phyloP scores from a whole-genome alignment of 208 protist genomes.

The Acanthamoeba culbertsoni region DNA sequence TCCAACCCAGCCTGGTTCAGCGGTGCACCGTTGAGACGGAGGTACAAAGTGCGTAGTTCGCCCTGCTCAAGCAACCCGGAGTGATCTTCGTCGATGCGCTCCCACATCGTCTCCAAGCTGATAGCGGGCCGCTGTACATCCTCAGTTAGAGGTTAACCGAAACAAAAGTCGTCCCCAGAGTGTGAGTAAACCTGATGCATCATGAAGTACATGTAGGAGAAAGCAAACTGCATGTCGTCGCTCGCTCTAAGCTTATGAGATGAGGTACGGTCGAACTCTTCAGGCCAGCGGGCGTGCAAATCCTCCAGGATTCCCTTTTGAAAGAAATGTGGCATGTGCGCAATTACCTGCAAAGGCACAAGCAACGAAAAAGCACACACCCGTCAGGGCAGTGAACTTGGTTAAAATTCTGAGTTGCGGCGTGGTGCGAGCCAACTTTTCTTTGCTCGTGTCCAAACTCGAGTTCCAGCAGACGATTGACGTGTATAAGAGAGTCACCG shows the following conservation, averaged over 20 bases:
- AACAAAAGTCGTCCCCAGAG: neutral
- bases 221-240: conserved; percentile 87
- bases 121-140: neutral
- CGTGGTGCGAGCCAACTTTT: too few relatives aligned
- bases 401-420: too few relatives aligned
- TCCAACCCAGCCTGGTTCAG: neutral
- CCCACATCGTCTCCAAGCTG: neutral
- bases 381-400: too few relatives aligned
- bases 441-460: conserved; percentile 76
- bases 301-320: conserved; percentile 80
- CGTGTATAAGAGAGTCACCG: conserved; percentile 85
- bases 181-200: conserved; percentile 65
- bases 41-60: neutral
- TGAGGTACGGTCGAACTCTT: conserved; percentile 81
- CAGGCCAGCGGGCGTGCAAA: conserved; percentile 72
- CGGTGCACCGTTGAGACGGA: neutral
- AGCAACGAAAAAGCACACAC: neutral
- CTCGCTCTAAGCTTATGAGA: conserved; percentile 75
- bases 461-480: conserved; percentile 82
- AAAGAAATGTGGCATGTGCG: conserved; percentile 89
- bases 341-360: conserved; percentile 42
- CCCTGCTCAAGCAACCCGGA: neutral
- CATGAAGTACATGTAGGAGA: conserved; percentile 86
- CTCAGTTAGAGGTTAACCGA: neutral
- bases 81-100: neutral